Evolutionary conservation across 306 rosid species (phyloP), one percentile per base, ranked within the genome.

Genomic region (Prunus salicina): DNA sequence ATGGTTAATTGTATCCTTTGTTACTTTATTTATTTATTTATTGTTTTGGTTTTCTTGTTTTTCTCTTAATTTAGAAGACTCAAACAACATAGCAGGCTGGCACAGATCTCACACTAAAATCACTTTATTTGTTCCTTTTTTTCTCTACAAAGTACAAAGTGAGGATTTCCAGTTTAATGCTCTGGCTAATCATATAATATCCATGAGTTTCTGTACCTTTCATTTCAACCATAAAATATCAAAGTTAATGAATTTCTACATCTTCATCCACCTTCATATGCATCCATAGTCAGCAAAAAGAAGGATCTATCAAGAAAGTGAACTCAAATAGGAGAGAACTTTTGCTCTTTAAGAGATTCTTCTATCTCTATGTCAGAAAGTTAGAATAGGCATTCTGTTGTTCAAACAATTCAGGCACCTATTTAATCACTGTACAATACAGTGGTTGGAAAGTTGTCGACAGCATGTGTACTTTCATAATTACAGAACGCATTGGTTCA

Each of bases 341-440:
- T 47, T 38, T 25, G 51, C 81, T 76, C 80, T 69, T 63, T 53
- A 64, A 72, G 67, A 84, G 64, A 84, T 79, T 90, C 86, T 75
- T 47, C 74, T 72, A 74, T 76, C 74, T 60, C 79, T 64, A 82
- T 80, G 78, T 82, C 79, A 84, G 82, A 90, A 80, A 69, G 67
- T 43, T 58, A 43, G 67, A 71, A 67, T 30, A 38, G 67, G 70
- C 49, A 64, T 45, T 83, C 69, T 32, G 58, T 43, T 25, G 72
- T 64, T 79, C 76, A 84, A 63, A 74, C 71, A 80, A 46, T 62
- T 71, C 69, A 24, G 38, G 63, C 7, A 43, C 12, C 22, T 76
- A 25, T 78, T 58, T 47, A 50, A 67, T 67, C 80, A 53, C 80
- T 65, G 57, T 49, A 72, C 73, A 45, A 52, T 62, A 61, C 67